phyloP scores from a whole-genome alignment of 1,139 yeast species.

The Saccharomyces uvarum region DNA sequence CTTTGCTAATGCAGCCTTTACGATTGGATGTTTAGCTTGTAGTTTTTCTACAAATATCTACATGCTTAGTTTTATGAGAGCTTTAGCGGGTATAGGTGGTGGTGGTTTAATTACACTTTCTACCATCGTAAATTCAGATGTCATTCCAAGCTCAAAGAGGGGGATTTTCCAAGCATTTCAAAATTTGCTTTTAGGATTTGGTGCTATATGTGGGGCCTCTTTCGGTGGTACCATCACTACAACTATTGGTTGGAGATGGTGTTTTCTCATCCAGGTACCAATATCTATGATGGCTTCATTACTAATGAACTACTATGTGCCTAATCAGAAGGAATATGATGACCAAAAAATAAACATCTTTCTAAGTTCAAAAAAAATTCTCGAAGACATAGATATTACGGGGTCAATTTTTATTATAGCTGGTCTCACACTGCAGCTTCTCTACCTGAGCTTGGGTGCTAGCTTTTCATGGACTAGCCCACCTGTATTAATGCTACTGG shows the following conservation, averaged over 20 bases:
- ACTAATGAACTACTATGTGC: slow-evolving; percentile 34
- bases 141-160: slow-evolving; percentile 47
- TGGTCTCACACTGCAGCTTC: slow-evolving; percentile 31
- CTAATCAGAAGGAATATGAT: slow-evolving; percentile 16
- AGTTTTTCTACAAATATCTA: slow-evolving; percentile 37
- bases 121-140: slow-evolving; percentile 46
- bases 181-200: slow-evolving; percentile 52
- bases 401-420: slow-evolving; percentile 55
- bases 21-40: slow-evolving; percentile 45
- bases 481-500: not conserved
- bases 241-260: slow-evolving; percentile 63
- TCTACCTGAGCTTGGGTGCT: slow-evolving; percentile 28
- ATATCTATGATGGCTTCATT: slow-evolving; percentile 41
- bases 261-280: slow-evolving; percentile 52
- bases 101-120: slow-evolving; percentile 50
- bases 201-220: slow-evolving; percentile 58
- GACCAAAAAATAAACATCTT: slow-evolving; percentile 13
- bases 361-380: slow-evolving; percentile 36
- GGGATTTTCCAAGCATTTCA: slow-evolving; percentile 55
- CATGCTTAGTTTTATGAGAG: slow-evolving; percentile 48
- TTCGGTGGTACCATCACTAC: slow-evolving; percentile 64
- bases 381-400: slow-evolving; percentile 52
- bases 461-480: slow-evolving; percentile 8
- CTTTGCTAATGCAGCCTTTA: slow-evolving; percentile 41
- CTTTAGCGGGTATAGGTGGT: slow-evolving; percentile 52